Percentiles rank a stretch among this genome's conserved stretches.
These are phyloP conservation scores for Exserohilum turcica DNA, from an alignment of 2,329 filamentous ascomycete genomes.

Conservation along the genomic window DNA sequence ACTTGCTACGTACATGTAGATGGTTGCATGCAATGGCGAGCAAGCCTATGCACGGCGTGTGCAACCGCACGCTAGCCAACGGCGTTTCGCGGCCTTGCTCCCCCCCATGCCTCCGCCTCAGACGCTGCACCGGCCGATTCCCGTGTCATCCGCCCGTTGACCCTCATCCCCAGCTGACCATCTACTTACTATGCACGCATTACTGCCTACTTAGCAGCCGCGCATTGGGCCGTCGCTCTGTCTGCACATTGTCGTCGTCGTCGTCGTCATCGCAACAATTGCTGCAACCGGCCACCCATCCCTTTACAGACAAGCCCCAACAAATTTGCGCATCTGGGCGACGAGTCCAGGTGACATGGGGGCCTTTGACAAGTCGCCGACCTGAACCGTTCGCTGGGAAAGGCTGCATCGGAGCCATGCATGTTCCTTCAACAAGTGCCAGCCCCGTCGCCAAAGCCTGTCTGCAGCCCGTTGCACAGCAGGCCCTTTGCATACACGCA, in stretches of 20 bases:
- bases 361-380: constrained; percentile 31
- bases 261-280: too few species aligned
- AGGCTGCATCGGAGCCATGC: constrained; percentile 12
- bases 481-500: neutral
- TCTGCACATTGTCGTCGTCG: too few species aligned
- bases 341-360: neutral
- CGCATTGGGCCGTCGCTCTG: too few species aligned
- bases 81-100: constrained; percentile 5
- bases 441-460: neutral
- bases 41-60: too few species aligned
- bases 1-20: too few species aligned
- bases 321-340: neutral
- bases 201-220: too few species aligned
- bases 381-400: constrained; percentile 34
- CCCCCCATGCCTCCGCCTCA: neutral
- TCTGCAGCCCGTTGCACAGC: constrained; percentile 2
- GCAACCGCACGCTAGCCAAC: too few species aligned
- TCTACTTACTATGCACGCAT: too few species aligned
- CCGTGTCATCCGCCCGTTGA: neutral
- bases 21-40: too few species aligned
- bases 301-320: constrained; percentile 2
- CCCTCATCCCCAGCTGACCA: too few species aligned
- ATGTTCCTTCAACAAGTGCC: neutral
- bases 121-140: neutral
- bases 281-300: neutral